These are phyloP conservation scores for Spergularia bocconei DNA, from an alignment of 148 eudicot genomes.

Conservation along the genomic window DNA sequence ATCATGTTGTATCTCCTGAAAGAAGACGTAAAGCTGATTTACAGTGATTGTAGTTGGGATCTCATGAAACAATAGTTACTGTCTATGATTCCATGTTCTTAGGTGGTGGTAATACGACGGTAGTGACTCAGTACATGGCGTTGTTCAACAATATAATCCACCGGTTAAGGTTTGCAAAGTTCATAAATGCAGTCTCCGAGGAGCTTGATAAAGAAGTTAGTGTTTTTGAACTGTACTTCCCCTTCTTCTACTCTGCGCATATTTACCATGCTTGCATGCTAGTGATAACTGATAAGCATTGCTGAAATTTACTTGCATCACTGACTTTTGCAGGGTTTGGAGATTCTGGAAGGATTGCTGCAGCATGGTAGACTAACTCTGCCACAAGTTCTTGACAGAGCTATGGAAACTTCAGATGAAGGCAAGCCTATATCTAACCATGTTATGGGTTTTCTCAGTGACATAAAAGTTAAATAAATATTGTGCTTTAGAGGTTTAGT, in stretches of 20 bases:
- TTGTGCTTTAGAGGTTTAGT: no score
- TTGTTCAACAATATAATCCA: conserved; percentile 71
- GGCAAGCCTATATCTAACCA: conserved; percentile 30
- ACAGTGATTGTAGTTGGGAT: background rate
- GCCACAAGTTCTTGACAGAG: conserved; percentile 63
- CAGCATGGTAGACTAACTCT: conserved; percentile 90
- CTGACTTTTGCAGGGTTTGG: conserved; percentile 44
- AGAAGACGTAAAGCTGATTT: background rate
- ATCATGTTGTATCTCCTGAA: background rate
- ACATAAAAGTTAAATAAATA: background rate
- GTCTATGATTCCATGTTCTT: conserved; percentile 18
- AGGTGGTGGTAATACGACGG: conserved; percentile 53
- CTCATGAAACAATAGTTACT: background rate
- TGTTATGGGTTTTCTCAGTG: background rate
- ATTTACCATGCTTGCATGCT: conserved; percentile 12
- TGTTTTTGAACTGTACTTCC: conserved; percentile 9
- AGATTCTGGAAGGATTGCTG: conserved; percentile 70
- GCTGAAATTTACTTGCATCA: conserved; percentile 4
- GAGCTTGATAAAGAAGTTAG: conserved; percentile 71
- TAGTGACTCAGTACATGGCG: conserved; percentile 72
- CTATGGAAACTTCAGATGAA: conserved; percentile 28
- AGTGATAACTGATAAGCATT: background rate
- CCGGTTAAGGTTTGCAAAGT: conserved; percentile 82
- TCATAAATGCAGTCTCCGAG: conserved; percentile 48
- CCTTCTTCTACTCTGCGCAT: background rate